Evolutionary conservation across 352 stramenopile genomes (phyloP).

Genomic region (Phytophthora megakarya): DNA sequence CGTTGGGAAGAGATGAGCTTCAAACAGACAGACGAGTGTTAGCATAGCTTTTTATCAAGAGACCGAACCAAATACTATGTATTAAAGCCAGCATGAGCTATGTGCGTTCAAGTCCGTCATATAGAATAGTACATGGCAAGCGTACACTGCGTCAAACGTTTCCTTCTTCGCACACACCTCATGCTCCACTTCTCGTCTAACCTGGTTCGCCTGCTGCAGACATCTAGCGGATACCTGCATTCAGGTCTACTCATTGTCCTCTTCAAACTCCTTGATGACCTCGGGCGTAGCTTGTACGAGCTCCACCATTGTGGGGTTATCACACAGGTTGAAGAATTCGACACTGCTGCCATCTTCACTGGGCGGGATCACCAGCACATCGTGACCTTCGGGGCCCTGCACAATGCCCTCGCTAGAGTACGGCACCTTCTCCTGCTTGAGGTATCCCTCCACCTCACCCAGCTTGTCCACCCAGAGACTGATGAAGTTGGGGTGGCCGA

Average conservation of each 20-base stretch:
- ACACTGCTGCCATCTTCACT: conserved; percentile 67
- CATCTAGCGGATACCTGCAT: conserved; percentile 4
- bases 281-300: conserved; percentile 79
- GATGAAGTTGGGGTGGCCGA: conserved; percentile 83
- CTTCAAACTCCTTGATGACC: conserved; percentile 79
- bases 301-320: conserved; percentile 80
- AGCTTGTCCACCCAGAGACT: conserved; percentile 85
- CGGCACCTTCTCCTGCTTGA: conserved; percentile 70
- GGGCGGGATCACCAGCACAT: conserved; percentile 73
- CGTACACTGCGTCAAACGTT: not conserved
- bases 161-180: conserved; percentile 7
- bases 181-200: conserved; percentile 22
- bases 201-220: conserved; percentile 5
- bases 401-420: conserved; percentile 60
- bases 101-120: conserved; percentile 1
- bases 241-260: conserved; percentile 36
- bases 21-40: conserved; percentile 14
- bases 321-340: conserved; percentile 85
- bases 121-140: not conserved
- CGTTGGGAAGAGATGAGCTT: conserved; percentile 14
- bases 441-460: conserved; percentile 60
- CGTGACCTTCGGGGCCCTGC: conserved; percentile 61
- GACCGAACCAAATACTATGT: conserved; percentile 44
- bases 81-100: conserved; percentile 31
- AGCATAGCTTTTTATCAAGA: conserved; percentile 42